Evolutionary conservation across 768 basidiomycete genomes (phyloP).

Genomic region (Russula sp.): DNA sequence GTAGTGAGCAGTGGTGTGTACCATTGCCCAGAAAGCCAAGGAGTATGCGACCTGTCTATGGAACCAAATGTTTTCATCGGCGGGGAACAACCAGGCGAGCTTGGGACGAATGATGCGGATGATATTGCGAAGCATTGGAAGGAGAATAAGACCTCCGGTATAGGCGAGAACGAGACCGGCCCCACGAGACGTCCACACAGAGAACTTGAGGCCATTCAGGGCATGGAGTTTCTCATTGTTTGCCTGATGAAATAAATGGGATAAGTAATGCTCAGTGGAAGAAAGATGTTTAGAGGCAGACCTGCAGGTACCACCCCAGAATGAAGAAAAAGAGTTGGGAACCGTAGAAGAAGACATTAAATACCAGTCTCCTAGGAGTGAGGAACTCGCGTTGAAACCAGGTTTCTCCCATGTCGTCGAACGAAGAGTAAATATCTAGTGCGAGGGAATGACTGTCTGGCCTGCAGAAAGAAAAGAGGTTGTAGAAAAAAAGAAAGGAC

Average conservation of each 20-base stretch:
- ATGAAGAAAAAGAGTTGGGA: constrained; percentile 69
- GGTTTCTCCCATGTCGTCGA: constrained; percentile 53
- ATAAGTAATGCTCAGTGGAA: constrained; percentile 3
- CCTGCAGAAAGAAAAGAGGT: constrained; percentile 41
- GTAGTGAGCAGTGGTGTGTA: constrained; percentile 92
- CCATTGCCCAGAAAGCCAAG: constrained; percentile 89
- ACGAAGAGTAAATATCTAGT: constrained; percentile 31
- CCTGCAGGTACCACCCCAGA: constrained; percentile 90
- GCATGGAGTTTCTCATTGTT: constrained; percentile 62
- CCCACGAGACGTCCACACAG: constrained; percentile 88
- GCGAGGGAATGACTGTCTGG: constrained; percentile 42
- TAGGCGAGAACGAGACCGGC: constrained; percentile 89
- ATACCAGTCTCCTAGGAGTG: constrained; percentile 56
- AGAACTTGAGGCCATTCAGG: constrained; percentile 76
- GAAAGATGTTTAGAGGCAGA: constrained; percentile 34
- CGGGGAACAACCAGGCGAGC: constrained; percentile 80
- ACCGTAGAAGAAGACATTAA: constrained; percentile 80
- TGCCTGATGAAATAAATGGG: constrained; percentile 40
- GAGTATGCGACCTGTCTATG: constrained; percentile 93
- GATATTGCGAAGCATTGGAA: constrained; percentile 88
- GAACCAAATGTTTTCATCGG: constrained; percentile 96
- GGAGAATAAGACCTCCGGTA: constrained; percentile 79
- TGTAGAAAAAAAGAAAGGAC: constrained; percentile 6
- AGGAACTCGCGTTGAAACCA: constrained; percentile 77
- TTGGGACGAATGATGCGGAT: constrained; percentile 80